phyloP scores from a whole-genome alignment of 352 stramenopile species.

The Phytophthora cryptogea region DNA sequence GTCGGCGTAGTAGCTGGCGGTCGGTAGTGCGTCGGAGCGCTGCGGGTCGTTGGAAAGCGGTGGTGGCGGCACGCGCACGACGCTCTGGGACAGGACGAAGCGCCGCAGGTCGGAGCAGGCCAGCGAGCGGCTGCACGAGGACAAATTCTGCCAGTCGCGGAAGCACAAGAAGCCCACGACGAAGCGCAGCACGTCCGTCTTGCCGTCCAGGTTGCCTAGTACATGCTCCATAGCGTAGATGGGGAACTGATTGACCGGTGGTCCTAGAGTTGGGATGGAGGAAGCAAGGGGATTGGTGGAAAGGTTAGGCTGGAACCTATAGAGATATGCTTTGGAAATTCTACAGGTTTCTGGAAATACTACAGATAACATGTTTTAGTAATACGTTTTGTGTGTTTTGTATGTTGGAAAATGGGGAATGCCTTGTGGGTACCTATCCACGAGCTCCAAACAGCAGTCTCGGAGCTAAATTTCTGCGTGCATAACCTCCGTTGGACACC shows the following conservation, averaged over 20 bases:
- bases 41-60: conserved; percentile 11
- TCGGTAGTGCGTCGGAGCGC: conserved; percentile 13
- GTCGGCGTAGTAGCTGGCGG: conserved; percentile 40
- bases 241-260: background rate
- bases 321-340: no score
- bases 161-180: conserved; percentile 47
- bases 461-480: no score
- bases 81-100: conserved; percentile 46
- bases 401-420: no score
- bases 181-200: conserved; percentile 47
- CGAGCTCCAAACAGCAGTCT: no score
- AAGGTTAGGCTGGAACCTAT: no score
- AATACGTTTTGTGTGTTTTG: no score
- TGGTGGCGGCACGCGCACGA: conserved; percentile 43
- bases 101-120: conserved; percentile 44
- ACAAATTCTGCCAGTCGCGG: conserved; percentile 43
- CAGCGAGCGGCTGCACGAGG: conserved; percentile 36
- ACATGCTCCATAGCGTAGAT: conserved; percentile 28
- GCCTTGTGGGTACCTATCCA: no score
- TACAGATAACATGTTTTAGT: no score
- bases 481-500: no score
- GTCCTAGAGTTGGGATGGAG: no score
- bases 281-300: no score
- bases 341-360: no score
- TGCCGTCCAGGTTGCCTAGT: conserved; percentile 44